A percentile compares a stretch with the other conserved stretches of the same genome.
Evolutionary conservation across 345 rosid species (phyloP).

Genomic region (Rhizophora apiculata): DNA sequence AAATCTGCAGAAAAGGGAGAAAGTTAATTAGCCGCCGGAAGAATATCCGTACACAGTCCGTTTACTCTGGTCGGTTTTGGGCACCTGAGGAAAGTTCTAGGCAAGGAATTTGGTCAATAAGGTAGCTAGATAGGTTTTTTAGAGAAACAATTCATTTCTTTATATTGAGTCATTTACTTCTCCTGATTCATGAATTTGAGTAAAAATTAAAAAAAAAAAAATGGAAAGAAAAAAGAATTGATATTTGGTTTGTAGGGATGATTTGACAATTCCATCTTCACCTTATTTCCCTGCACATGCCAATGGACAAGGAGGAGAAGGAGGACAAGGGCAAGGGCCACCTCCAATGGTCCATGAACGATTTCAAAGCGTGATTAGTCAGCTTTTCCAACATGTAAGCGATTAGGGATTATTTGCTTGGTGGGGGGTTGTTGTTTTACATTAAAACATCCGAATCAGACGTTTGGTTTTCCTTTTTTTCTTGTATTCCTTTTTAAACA

Average conservation of each 20-base stretch:
- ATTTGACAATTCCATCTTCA: conserved; percentile 72
- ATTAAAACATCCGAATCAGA: background rate
- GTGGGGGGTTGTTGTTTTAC: too few species aligned
- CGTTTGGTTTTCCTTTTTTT: conserved; percentile 10
- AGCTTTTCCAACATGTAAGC: conserved; percentile 80
- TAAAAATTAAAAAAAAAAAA: background rate
- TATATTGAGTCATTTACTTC: background rate
- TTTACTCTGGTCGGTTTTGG: conserved; percentile 45
- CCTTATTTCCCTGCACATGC: conserved; percentile 74
- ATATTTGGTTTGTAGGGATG: conserved; percentile 56
- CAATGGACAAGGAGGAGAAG: conserved; percentile 9
- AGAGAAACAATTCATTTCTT: background rate
- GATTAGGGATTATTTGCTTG: too few species aligned
- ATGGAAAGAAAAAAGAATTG: too few species aligned
- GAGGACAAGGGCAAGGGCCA: conserved; percentile 65
- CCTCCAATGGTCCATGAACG: conserved; percentile 91
- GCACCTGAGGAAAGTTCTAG: conserved; percentile 42
- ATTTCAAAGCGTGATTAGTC: conserved; percentile 80
- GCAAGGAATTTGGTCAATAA: conserved; percentile 82
- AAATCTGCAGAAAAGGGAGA: conserved; percentile 49
- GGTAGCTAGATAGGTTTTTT: conserved; percentile 37
- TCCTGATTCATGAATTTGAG: background rate
- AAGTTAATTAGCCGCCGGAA: conserved; percentile 41
- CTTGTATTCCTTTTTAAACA: conserved; percentile 1
- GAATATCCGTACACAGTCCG: conserved; percentile 36